These are phyloP conservation scores for Aspergillus costaricaensis DNA, from an alignment of 2,329 filamentous ascomycete species.

Conservation along the genomic window DNA sequence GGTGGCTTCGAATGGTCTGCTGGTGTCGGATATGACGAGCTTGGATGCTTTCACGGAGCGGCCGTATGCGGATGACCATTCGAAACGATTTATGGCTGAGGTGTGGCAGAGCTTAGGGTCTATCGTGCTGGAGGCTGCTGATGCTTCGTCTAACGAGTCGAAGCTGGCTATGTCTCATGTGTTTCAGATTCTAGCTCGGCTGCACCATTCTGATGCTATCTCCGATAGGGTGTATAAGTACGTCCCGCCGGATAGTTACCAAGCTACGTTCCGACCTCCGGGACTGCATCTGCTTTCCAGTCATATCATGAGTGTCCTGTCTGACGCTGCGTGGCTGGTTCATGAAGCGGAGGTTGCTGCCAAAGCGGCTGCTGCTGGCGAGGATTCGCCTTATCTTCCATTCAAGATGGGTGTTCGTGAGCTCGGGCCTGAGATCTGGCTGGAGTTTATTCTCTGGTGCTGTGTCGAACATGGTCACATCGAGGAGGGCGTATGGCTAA, in stretches of 20 bases:
- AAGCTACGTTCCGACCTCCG: constrained; percentile 43
- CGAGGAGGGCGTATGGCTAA: constrained; percentile 43
- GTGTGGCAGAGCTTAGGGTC: constrained; percentile 43
- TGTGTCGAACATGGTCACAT: constrained; percentile 51
- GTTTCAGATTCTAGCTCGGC: constrained; percentile 45
- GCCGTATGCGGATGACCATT: constrained; percentile 27
- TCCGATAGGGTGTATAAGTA: constrained; percentile 49
- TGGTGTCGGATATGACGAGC: constrained; percentile 11
- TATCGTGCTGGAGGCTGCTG: constrained; percentile 46
- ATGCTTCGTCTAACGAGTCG: constrained; percentile 35
- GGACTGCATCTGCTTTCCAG: constrained; percentile 47
- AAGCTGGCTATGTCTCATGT: constrained; percentile 48
- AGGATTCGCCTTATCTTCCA: constrained; percentile 41
- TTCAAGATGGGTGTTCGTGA: constrained; percentile 46
- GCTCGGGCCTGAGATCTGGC: constrained; percentile 51
- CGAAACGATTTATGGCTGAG: constrained; percentile 35
- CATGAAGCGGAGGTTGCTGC: constrained; percentile 42
- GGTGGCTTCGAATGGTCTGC: neutral
- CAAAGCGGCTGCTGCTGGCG: constrained; percentile 38
- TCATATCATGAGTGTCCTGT: constrained; percentile 50
- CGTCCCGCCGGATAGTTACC: constrained; percentile 28
- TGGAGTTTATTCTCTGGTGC: constrained; percentile 54
- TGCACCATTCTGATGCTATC: constrained; percentile 48
- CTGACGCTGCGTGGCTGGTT: constrained; percentile 49
- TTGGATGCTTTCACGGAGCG: constrained; percentile 29